These are phyloP conservation scores for Aspergillus felis DNA, from an alignment of 2,329 filamentous ascomycete genomes.

Conservation along the genomic window DNA sequence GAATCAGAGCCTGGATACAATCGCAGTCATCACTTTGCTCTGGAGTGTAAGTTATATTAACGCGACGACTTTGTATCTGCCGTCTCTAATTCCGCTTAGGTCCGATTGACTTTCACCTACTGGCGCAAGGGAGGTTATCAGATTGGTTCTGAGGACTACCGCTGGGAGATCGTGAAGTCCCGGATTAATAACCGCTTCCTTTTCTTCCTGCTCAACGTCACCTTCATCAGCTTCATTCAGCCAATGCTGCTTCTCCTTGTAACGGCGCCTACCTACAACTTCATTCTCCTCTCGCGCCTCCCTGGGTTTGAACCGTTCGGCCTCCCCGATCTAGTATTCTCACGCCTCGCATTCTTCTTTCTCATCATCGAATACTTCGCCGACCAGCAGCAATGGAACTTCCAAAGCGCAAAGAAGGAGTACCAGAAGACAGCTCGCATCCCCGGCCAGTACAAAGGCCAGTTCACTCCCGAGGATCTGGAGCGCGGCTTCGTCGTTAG, in stretches of 20 bases:
- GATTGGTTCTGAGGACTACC: slow-evolving; percentile 88
- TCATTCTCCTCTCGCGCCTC: slow-evolving; percentile 68
- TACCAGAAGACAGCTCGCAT: slow-evolving; percentile 73
- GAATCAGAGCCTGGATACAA: slow-evolving; percentile 66
- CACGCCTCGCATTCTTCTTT: slow-evolving; percentile 52
- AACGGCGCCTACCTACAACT: slow-evolving; percentile 76
- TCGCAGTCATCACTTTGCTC: slow-evolving; percentile 64
- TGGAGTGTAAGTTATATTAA: slow-evolving; percentile 66
- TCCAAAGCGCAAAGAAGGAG: slow-evolving; percentile 72
- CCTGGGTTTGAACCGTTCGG: slow-evolving; percentile 53
- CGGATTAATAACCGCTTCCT: slow-evolving; percentile 65
- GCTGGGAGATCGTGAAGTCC: slow-evolving; percentile 75
- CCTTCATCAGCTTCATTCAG: slow-evolving; percentile 85
- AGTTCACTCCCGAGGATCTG: slow-evolving; percentile 67
- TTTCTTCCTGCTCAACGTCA: slow-evolving; percentile 81
- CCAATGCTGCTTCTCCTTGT: slow-evolving; percentile 76
- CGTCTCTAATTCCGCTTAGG: slow-evolving; percentile 42
- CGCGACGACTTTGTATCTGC: not conserved
- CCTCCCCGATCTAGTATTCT: slow-evolving; percentile 57
- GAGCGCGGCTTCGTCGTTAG: slow-evolving; percentile 83
- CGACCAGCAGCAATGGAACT: slow-evolving; percentile 91
- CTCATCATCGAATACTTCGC: slow-evolving; percentile 71
- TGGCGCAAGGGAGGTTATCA: slow-evolving; percentile 91
- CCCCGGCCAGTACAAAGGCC: slow-evolving; percentile 48
- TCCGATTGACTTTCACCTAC: slow-evolving; percentile 90